phyloP scores from a whole-genome alignment of 352 stramenopile species.

The Pythium pectinolyticum region DNA sequence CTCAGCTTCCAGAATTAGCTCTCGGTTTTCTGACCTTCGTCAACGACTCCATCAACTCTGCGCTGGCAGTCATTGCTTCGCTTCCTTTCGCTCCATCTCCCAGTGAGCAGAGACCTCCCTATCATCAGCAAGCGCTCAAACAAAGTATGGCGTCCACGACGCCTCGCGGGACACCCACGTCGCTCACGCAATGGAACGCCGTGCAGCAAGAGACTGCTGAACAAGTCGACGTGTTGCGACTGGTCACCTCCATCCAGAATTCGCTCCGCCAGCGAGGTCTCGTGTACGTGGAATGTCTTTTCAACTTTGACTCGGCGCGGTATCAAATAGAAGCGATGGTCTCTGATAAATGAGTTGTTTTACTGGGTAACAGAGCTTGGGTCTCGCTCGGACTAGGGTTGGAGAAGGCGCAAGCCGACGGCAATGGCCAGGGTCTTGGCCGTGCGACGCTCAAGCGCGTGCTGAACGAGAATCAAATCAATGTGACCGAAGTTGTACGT shows the following conservation, averaged over 20 bases:
- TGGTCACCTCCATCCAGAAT: constrained; percentile 45
- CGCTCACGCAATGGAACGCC: constrained; percentile 71
- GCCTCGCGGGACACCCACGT: constrained; percentile 39
- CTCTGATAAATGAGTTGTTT: background rate
- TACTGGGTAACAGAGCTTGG: constrained; percentile 38
- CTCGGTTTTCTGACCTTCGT: too few species aligned
- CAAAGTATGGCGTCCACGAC: constrained; percentile 32
- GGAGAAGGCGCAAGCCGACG: constrained; percentile 47
- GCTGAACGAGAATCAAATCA: constrained; percentile 45
- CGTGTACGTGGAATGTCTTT: too few species aligned
- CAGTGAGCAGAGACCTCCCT: constrained; percentile 14
- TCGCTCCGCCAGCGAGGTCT: constrained; percentile 46
- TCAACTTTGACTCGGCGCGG: too few species aligned
- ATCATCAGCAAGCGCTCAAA: constrained; percentile 3
- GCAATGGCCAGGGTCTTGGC: constrained; percentile 36
- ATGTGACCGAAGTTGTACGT: constrained; percentile 64
- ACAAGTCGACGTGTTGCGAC: constrained; percentile 49
- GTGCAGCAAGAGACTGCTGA: constrained; percentile 65
- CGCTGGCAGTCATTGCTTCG: background rate
- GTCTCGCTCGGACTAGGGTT: constrained; percentile 49
- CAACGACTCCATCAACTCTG: too few species aligned
- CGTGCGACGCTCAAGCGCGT: constrained; percentile 59
- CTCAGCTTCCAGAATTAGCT: too few species aligned
- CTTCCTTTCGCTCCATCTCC: background rate
- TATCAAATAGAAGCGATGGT: too few species aligned